Conservation (phyloP, 768 basidiomycete species). For the Pleurotus tuber-regium region DNA sequence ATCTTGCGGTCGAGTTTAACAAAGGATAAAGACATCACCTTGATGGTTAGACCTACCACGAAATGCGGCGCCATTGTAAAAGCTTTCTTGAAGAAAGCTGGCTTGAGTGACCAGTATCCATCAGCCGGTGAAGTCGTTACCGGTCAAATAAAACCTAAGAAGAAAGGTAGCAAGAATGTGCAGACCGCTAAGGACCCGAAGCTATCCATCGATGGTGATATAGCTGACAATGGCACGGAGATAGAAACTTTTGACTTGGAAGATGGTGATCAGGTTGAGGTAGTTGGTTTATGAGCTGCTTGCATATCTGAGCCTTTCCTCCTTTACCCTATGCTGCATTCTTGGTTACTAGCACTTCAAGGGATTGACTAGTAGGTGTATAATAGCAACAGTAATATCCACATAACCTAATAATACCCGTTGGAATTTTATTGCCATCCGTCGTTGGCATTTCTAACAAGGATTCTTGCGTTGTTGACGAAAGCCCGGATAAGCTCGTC, state of each 20-base stretch:
- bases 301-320: neutral
- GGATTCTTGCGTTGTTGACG: slow-evolving; percentile 89
- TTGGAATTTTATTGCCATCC: slow-evolving; percentile 41
- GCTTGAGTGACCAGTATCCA: slow-evolving; percentile 54
- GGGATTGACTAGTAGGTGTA: neutral
- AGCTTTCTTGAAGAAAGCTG: slow-evolving; percentile 71
- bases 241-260: slow-evolving; percentile 73
- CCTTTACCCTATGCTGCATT: neutral
- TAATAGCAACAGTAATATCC: slow-evolving; percentile 1
- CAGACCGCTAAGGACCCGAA: slow-evolving; percentile 39
- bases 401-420: too few relatives aligned
- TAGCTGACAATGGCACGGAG: slow-evolving; percentile 51
- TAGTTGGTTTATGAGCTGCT: slow-evolving; percentile 52
- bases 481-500: slow-evolving; percentile 92
- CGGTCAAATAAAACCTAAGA: slow-evolving; percentile 26
- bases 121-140: slow-evolving; percentile 25
- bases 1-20: slow-evolving; percentile 55
- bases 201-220: slow-evolving; percentile 70
- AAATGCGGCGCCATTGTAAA: slow-evolving; percentile 74
- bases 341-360: neutral
- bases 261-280: slow-evolving; percentile 78
- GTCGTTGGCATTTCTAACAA: slow-evolving; percentile 74
- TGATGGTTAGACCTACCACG: slow-evolving; percentile 73
- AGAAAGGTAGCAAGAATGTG: slow-evolving; percentile 24
- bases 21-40: slow-evolving; percentile 49